These are phyloP conservation scores for Epichloe amarillans DNA, from an alignment of 2,329 filamentous ascomycete species.

Conservation along the genomic window DNA sequence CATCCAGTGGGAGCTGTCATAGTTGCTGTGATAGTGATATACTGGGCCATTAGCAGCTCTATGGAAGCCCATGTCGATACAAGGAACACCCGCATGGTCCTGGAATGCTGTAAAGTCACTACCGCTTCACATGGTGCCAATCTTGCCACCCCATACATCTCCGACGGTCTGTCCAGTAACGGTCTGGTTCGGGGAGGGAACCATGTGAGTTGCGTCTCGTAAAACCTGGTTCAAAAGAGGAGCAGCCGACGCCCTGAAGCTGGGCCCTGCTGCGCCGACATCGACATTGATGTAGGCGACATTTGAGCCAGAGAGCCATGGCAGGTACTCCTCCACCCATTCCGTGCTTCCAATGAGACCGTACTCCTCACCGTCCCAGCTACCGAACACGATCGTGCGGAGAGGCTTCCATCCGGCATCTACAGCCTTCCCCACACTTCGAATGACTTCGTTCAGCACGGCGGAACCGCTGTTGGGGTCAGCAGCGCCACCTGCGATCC, in stretches of 20 bases:
- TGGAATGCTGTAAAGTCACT: slow-evolving; percentile 67
- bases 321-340: slow-evolving; percentile 82
- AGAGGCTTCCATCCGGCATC: slow-evolving; percentile 47
- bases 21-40: slow-evolving; percentile 84
- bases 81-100: slow-evolving; percentile 55
- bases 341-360: slow-evolving; percentile 77
- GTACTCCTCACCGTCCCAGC: slow-evolving; percentile 76
- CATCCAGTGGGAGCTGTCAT: slow-evolving; percentile 89
- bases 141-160: slow-evolving; percentile 51
- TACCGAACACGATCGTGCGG: slow-evolving; percentile 81
- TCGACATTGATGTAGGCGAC: slow-evolving; percentile 84
- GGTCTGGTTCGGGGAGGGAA: slow-evolving; percentile 66
- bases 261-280: slow-evolving; percentile 51
- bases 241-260: slow-evolving; percentile 53
- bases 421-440: slow-evolving; percentile 59
- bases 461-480: slow-evolving; percentile 78
- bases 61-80: slow-evolving; percentile 49
- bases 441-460: slow-evolving; percentile 63
- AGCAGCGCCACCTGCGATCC: slow-evolving; percentile 72
- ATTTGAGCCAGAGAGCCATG: slow-evolving; percentile 60
- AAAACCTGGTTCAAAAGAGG: slow-evolving; percentile 65
- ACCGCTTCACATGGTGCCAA: slow-evolving; percentile 56
- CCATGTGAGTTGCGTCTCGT: slow-evolving; percentile 47
- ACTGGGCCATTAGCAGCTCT: slow-evolving; percentile 33
- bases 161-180: slow-evolving; percentile 55